Evolutionary conservation across 106 monocot genomes (phyloP), one percentile per base, ranked within the genome.

Genomic region (Dendrobium chrysotoxum): DNA sequence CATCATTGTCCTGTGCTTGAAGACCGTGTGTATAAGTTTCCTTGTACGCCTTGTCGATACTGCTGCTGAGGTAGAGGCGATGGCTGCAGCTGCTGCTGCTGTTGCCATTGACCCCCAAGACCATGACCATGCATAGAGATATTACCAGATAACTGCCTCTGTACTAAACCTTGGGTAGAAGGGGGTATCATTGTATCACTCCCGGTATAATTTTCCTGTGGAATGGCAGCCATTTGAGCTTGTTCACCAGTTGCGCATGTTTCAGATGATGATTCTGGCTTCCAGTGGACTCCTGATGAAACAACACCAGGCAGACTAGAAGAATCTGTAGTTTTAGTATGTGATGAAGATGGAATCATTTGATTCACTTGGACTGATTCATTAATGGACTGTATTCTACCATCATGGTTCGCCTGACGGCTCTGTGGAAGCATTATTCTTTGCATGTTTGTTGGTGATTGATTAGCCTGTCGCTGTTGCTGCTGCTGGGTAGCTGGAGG

Each of bases 51-150:
- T 81, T 84, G 84, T n/a, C 76, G 77, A 57, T 78, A 74, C 39
- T 82, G 84, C 12, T 72, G 68, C 44, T 79, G 82, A 20, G 80
- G 80, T 68, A 72, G 80, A 25, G 71, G 28, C 6, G 76, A 11
- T 45, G 76, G 40, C 20, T 84, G 86, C 40, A 76, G 75, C 64
- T 81, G 84, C 15, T 55, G 80, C 28, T 83, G 85, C 31, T 88
- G 90, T 84, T 90, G 88, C 87, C 91, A 86, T 75, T 86, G 88
- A 0, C 85, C 88, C 20, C 89, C 89, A 82, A 68, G 78, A 80
- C 80, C 78, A 81, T 87, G 88, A 17, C 85, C 91, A 88, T 86
- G 87, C 35, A 83, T 40, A n/a, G 83, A 72, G 11, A 86, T 71
- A 73, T 73, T 82, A 70, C 91, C 88, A 71, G 92, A 83, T 41